Conservation (phyloP, 2,329 filamentous ascomycete species). For the Penicillium fuscoglaucum region DNA sequence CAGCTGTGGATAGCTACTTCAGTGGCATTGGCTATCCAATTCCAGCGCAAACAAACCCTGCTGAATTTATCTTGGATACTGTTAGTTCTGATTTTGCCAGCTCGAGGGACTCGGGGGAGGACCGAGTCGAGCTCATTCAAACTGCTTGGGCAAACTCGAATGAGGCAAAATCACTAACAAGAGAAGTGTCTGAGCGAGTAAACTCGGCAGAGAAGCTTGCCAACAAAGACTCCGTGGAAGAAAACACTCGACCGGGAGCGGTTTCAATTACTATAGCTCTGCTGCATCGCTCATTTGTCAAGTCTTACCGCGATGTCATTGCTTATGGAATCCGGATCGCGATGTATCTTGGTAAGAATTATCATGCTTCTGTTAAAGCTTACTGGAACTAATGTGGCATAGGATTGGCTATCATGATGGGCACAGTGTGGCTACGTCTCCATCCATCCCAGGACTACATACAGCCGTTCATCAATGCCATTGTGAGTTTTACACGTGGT, state of each 20-base stretch:
- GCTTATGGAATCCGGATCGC: slow-evolving; percentile 78
- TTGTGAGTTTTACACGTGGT: slow-evolving; percentile 47
- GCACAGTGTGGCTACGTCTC: slow-evolving; percentile 80
- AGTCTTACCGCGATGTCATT: slow-evolving; percentile 79
- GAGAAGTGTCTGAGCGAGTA: slow-evolving; percentile 27
- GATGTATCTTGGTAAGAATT: slow-evolving; percentile 68
- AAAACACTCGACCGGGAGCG: slow-evolving; percentile 44
- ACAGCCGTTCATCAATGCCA: slow-evolving; percentile 78
- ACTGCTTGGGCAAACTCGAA: slow-evolving; percentile 56
- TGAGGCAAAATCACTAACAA: slow-evolving; percentile 36
- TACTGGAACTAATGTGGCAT: not conserved
- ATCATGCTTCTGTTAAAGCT: slow-evolving; percentile 15
- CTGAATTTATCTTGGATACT: slow-evolving; percentile 75
- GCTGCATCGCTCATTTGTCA: slow-evolving; percentile 77
- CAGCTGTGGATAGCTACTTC: slow-evolving; percentile 63
- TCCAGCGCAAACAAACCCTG: slow-evolving; percentile 72
- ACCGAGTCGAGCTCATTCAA: slow-evolving; percentile 56
- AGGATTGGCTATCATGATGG: slow-evolving; percentile 79
- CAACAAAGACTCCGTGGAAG: slow-evolving; percentile 17
- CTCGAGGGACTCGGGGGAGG: slow-evolving; percentile 49
- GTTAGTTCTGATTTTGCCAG: slow-evolving; percentile 73
- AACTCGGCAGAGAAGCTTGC: slow-evolving; percentile 29
- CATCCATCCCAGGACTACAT: slow-evolving; percentile 69
- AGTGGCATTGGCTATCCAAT: slow-evolving; percentile 60
- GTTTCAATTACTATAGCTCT: slow-evolving; percentile 61